Percentiles rank a stretch among this genome's conserved stretches.
Evolutionary conservation across 495 filamentous ascomycete genomes (phyloP).

Genomic region (Chaetomium tenue): DNA sequence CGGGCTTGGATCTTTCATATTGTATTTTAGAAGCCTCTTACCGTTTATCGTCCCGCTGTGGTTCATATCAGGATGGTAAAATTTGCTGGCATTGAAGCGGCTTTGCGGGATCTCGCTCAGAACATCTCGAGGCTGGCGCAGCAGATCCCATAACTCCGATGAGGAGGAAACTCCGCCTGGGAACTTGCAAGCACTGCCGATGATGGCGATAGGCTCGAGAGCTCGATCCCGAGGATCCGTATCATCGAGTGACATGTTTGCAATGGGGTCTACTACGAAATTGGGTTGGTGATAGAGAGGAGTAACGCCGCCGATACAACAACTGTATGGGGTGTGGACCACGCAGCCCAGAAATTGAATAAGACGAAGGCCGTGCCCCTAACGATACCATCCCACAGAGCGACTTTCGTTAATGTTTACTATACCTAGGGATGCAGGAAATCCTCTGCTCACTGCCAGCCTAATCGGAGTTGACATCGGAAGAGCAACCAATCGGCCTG

Average conservation of each 20-base stretch:
- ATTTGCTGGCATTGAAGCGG: constrained; percentile 23
- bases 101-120: constrained; percentile 11
- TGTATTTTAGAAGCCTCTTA: background rate
- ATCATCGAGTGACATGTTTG: background rate
- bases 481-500: too few species aligned
- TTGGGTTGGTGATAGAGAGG: background rate
- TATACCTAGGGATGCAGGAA: too few species aligned
- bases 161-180: constrained; percentile 24
- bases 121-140: constrained; percentile 19
- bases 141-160: constrained; percentile 26
- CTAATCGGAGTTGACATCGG: too few species aligned
- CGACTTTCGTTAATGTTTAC: too few species aligned
- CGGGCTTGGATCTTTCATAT: too few species aligned
- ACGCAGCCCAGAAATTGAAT: too few species aligned
- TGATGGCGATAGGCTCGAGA: constrained; percentile 33
- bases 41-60: constrained; percentile 42
- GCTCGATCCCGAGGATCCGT: background rate
- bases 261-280: background rate
- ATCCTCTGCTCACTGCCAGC: too few species aligned
- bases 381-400: too few species aligned
- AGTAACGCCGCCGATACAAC: too few species aligned
- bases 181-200: constrained; percentile 30
- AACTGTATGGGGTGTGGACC: too few species aligned
- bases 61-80: constrained; percentile 47
- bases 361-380: too few species aligned